Conservation (phyloP, 176 grass and related monocot genomes). For the Hsuehochloa calcarea region DNA sequence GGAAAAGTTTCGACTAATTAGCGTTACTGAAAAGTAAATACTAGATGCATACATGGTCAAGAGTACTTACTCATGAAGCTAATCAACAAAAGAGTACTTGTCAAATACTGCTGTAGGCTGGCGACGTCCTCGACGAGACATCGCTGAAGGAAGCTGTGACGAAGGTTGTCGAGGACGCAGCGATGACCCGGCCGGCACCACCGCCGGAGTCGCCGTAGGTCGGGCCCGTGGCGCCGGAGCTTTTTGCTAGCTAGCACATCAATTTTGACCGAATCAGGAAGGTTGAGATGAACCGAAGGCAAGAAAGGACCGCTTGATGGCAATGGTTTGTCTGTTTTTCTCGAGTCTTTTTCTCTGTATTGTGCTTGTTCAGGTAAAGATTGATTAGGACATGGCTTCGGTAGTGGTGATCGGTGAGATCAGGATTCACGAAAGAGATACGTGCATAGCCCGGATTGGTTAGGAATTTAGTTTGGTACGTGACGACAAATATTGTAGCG, state of each 20-base stretch:
- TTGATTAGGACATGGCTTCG: background rate
- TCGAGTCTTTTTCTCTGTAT: background rate
- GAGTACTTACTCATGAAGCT: constrained; percentile 26
- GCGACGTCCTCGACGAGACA: constrained; percentile 39
- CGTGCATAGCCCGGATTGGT: background rate
- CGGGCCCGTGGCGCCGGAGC: background rate
- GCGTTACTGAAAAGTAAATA: constrained; percentile 4
- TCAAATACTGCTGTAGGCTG: constrained; percentile 36
- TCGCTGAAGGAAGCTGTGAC: constrained; percentile 63
- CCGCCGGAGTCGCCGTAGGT: background rate
- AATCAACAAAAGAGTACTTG: background rate
- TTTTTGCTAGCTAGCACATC: constrained; percentile 28
- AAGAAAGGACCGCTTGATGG: background rate
- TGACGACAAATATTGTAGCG: background rate
- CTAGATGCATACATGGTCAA: constrained; percentile 15
- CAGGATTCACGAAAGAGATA: background rate
- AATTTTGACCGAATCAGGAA: constrained; percentile 48
- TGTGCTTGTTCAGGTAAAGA: background rate
- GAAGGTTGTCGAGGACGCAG: constrained; percentile 45
- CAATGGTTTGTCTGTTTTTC: background rate
- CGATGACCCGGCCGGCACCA: background rate
- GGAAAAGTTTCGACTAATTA: background rate
- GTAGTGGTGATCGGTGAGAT: background rate
- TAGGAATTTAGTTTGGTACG: background rate
- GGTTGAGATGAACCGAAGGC: background rate